Percentiles rank a stretch among this genome's conserved stretches.
Evolutionary conservation across 768 basidiomycete genomes (phyloP).

Genomic region (Ramaria sp.): DNA sequence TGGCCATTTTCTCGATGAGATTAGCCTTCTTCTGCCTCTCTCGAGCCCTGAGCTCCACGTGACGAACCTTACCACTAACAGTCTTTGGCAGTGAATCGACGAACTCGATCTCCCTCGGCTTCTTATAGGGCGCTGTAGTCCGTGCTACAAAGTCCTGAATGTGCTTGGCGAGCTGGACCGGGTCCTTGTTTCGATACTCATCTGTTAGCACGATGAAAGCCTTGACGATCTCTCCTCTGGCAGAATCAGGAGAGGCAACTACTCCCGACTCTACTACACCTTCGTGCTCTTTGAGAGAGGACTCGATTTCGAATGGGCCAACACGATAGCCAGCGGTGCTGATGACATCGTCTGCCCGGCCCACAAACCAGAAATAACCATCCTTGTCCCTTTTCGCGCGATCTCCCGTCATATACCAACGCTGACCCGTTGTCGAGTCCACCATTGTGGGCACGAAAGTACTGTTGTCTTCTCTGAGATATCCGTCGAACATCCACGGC

Average conservation of each 20-base stretch:
- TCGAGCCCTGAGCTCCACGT: background rate
- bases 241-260: background rate
- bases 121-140: background rate
- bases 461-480: background rate
- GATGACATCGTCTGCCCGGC: slow-evolving; percentile 1
- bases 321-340: background rate
- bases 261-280: background rate
- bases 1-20: background rate
- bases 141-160: background rate
- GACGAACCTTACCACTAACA: background rate
- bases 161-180: background rate
- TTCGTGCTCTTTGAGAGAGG: background rate
- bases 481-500: background rate
- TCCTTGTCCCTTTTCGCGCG: background rate
- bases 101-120: background rate
- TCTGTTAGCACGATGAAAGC: background rate
- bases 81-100: background rate
- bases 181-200: background rate
- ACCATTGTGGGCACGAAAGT: background rate
- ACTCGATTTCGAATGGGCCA: background rate
- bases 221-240: background rate
- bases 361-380: background rate
- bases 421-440: background rate
- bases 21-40: background rate
- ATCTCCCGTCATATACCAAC: background rate